Base-by-base conservation (phyloP, 495 filamentous ascomycete species). In the Chaetomium fimeti region DNA sequence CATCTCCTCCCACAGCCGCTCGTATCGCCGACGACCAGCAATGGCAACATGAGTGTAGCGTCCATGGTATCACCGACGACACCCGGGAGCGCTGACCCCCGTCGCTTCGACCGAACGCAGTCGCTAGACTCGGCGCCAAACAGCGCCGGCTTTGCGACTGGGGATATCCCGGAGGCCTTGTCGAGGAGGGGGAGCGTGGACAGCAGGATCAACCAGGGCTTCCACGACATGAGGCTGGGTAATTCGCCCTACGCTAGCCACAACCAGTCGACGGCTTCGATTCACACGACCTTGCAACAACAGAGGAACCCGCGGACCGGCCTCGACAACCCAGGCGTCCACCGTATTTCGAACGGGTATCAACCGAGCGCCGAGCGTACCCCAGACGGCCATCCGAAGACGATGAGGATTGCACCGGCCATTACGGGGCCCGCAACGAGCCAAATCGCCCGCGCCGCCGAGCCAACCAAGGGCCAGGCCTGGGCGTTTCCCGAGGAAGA, bases 401-500 rank as follows among this genome's bases (percentile, higher is more conserved):
- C 67, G 72, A 64, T 73, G 61, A 74, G 87, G 63, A 89, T 88
- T 4, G 90, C 90, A 2, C 89, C 90, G 13, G 82, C 87, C 7
- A 93, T 92, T 64, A 90, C 85, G 1, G 89, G 88, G 13, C 90
- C 91, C 60, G 87, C 89, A 16, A 86, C 84, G n/a, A 86, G 87
- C 49, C 87, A 86, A 53, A 89, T 92, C 68, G 90, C 90, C 63
- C 87, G 90, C 63, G 90, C 89, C 4, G 88, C 90, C 59, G 88
- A 91, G 57, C 90, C 90, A 11, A 92, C 88, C 18, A 90, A 89
- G 65, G 90, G 90, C 75, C 87, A 91, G 71, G 88, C 90, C 0
- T 93, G 90, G 78, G 90, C 90, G 42, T 92, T 93, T 70, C 90
- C 90, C 0, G 89, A 92, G 68, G 89, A 90, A 32, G 88, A 89